Percentiles rank a stretch among this genome's conserved stretches.
These are phyloP conservation scores for Hypoxylon sp. DNA, from an alignment of 2,329 filamentous ascomycete species.

Conservation along the genomic window DNA sequence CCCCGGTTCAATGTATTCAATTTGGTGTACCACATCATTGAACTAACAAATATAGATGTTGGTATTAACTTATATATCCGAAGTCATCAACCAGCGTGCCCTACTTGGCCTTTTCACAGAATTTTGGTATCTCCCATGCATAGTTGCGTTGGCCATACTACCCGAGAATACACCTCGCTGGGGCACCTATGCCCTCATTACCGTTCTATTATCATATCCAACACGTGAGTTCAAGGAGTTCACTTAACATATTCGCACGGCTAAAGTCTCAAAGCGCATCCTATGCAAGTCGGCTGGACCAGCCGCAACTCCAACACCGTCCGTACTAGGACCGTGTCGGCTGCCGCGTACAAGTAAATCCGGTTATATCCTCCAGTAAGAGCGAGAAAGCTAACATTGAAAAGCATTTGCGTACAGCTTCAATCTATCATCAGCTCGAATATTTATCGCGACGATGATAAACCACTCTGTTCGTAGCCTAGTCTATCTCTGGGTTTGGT, in stretches of 20 bases:
- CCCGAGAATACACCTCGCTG: conserved; percentile 51
- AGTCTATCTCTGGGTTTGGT: background rate
- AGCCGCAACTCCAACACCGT: conserved; percentile 58
- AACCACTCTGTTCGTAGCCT: conserved; percentile 51
- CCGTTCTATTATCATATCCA: conserved; percentile 53
- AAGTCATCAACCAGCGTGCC: conserved; percentile 52
- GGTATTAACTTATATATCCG: conserved; percentile 54
- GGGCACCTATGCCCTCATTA: conserved; percentile 54
- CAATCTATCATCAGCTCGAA: conserved; percentile 55
- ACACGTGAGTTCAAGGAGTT: conserved; percentile 47
- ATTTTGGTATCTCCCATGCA: conserved; percentile 55
- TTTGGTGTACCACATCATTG: conserved; percentile 22
- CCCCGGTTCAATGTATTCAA: background rate
- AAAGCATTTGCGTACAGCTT: conserved; percentile 61
- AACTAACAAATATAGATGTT: conserved; percentile 32
- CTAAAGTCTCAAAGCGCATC: conserved; percentile 50
- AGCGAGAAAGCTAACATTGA: conserved; percentile 9
- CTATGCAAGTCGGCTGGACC: conserved; percentile 58
- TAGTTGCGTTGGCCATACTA: conserved; percentile 54
- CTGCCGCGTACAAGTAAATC: conserved; percentile 57
- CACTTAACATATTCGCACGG: too few relatives aligned
- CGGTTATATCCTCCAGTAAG: background rate
- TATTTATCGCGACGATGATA: conserved; percentile 64
- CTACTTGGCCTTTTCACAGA: conserved; percentile 53
- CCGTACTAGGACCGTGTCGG: conserved; percentile 57